Evolutionary conservation across 2,329 filamentous ascomycete genomes (phyloP).

Genomic region (Sporothrix schenckii): DNA sequence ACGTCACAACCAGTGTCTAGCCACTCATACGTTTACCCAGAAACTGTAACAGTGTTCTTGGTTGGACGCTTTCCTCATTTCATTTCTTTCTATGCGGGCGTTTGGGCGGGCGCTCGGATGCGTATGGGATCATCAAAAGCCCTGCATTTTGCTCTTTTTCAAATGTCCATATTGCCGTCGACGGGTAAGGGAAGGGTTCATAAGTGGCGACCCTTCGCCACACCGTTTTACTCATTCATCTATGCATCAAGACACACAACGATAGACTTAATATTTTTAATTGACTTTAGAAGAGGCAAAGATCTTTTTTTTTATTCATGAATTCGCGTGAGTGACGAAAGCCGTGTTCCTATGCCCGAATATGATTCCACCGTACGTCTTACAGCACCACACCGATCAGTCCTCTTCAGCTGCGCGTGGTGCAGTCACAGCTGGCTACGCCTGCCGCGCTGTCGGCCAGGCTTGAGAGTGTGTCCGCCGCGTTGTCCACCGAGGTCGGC

Average conservation of each 20-base stretch:
- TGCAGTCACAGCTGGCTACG: constrained; percentile 58
- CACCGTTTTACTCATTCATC: constrained; percentile 5
- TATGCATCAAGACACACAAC: constrained; percentile 22
- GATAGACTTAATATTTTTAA: constrained; percentile 32
- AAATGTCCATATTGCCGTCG: constrained; percentile 36
- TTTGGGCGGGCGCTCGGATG: constrained; percentile 27
- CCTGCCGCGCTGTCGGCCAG: constrained; percentile 53
- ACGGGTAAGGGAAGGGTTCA: neutral
- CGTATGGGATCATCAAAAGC: constrained; percentile 24
- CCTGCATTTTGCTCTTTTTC: constrained; percentile 15
- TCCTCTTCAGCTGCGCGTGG: constrained; percentile 48
- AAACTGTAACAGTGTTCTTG: neutral
- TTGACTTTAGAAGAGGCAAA: neutral
- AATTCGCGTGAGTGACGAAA: neutral
- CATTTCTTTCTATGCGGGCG: constrained; percentile 27
- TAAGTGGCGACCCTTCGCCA: too few relatives aligned
- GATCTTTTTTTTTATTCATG: neutral
- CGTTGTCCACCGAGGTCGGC: constrained; percentile 35
- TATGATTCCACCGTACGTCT: neutral
- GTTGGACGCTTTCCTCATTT: neutral
- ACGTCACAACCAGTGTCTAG: neutral
- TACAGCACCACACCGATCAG: neutral
- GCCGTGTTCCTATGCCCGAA: neutral
- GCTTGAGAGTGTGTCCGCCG: constrained; percentile 45
- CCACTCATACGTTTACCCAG: neutral